phyloP scores from a whole-genome alignment of 495 filamentous ascomycete genomes.

The Penicillium alfredii region DNA sequence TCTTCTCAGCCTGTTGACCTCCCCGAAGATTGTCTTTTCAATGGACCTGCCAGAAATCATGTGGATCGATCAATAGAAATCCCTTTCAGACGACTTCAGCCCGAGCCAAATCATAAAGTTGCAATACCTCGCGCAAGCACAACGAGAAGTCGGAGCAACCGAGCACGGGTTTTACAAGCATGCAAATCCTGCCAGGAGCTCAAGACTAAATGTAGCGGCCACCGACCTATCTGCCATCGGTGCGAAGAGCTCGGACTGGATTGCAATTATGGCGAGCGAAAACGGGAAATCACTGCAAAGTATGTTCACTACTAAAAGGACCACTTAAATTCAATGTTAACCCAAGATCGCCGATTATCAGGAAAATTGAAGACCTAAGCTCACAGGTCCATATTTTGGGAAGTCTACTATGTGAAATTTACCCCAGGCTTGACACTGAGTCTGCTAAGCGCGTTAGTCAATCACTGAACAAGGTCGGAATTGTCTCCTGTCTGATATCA shows the following conservation, averaged over 20 bases:
- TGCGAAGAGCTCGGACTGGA: not conserved
- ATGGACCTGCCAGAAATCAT: no score
- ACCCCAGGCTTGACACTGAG: conserved; percentile 21
- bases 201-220: not conserved
- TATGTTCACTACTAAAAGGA: no score
- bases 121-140: no score
- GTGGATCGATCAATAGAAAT: no score
- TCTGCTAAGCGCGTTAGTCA: conserved; percentile 25
- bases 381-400: conserved; percentile 25
- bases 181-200: not conserved
- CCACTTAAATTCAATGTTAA: not conserved
- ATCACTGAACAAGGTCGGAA: conserved; percentile 13
- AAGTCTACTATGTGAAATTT: conserved; percentile 28
- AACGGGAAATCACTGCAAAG: not conserved
- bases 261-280: not conserved
- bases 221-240: not conserved
- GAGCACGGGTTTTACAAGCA: no score
- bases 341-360: not conserved
- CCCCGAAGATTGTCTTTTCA: no score
- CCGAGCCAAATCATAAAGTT: no score
- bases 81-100: no score
- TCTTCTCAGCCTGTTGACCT: no score
- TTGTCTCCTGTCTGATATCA: not conserved
- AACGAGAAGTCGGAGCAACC: no score
- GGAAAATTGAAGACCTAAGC: conserved; percentile 18